These are phyloP conservation scores for Trichoderma virens DNA, from an alignment of 495 filamentous ascomycete genomes.

Conservation along the genomic window DNA sequence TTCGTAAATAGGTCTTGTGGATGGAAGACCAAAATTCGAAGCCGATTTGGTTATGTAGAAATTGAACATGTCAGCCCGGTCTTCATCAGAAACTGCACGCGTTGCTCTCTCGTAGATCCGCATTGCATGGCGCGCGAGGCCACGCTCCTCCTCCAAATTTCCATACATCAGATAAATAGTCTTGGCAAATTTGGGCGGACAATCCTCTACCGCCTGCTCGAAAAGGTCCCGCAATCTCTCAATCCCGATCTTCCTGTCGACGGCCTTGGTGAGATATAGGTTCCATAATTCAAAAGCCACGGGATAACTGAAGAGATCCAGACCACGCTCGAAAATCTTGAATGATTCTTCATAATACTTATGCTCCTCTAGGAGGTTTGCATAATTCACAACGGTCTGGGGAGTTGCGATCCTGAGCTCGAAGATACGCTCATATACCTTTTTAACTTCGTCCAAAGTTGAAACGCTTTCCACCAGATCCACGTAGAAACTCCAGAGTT, in stretches of 20 bases:
- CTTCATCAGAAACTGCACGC: slow-evolving; percentile 89
- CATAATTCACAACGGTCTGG: slow-evolving; percentile 97
- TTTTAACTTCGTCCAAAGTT: slow-evolving; percentile 84
- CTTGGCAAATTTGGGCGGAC: slow-evolving; percentile 93
- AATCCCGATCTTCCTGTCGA: slow-evolving; percentile 90
- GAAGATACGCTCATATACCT: slow-evolving; percentile 95
- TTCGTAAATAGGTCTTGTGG: slow-evolving; percentile 95
- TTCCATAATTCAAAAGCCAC: slow-evolving; percentile 99
- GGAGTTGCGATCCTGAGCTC: slow-evolving; percentile 96
- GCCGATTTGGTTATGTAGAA: slow-evolving; percentile 99
- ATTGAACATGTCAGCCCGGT: slow-evolving; percentile 95
- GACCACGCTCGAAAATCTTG: slow-evolving; percentile 93
- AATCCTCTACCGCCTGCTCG: slow-evolving; percentile 92
- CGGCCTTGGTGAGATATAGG: slow-evolving; percentile 92
- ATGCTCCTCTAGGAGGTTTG: slow-evolving; percentile 91
- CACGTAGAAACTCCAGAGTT: slow-evolving; percentile 98
- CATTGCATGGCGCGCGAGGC: slow-evolving; percentile 96
- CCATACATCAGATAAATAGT: slow-evolving; percentile 97
- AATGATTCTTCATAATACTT: slow-evolving; percentile 97
- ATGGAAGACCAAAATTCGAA: slow-evolving; percentile 93
- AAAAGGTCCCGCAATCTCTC: slow-evolving; percentile 93
- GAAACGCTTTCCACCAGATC: slow-evolving; percentile 94
- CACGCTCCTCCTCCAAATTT: slow-evolving; percentile 91
- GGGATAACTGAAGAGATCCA: slow-evolving; percentile 95
- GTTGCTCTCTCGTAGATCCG: slow-evolving; percentile 98